Conservation (phyloP, 768 basidiomycete genomes). For the Mrakia frigida region DNA sequence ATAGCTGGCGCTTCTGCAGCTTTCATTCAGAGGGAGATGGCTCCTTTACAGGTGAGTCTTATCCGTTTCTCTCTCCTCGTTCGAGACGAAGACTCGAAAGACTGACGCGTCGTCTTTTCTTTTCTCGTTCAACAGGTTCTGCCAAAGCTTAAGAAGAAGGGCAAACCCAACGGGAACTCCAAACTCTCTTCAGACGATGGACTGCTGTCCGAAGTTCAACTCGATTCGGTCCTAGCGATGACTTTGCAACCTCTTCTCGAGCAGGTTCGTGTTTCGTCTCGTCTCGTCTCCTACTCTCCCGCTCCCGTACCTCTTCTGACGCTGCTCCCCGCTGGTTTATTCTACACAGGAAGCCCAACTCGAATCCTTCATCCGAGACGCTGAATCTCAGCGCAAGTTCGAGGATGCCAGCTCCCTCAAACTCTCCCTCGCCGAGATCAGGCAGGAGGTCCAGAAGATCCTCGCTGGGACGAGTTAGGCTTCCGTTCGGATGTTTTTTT, state of each 20-base stretch:
- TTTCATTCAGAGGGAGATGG: constrained; percentile 87
- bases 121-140: neutral
- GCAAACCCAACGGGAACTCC: neutral
- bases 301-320: neutral
- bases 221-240: constrained; percentile 65
- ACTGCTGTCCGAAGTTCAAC: neutral
- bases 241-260: constrained; percentile 81
- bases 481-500: neutral
- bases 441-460: constrained; percentile 59
- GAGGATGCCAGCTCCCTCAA: constrained; percentile 87
- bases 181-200: constrained; percentile 18
- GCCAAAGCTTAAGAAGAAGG: constrained; percentile 19
- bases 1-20: constrained; percentile 67
- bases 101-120: neutral
- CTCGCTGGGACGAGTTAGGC: neutral
- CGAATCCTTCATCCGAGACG: constrained; percentile 46
- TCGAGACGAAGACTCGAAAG: too few relatives aligned
- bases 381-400: constrained; percentile 71
- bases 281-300: neutral
- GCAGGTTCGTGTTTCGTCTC: constrained; percentile 48
- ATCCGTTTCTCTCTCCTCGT: neutral
- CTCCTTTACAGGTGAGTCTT: constrained; percentile 63
- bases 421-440: constrained; percentile 72
- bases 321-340: neutral
- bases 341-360: constrained; percentile 63